Base-by-base conservation (phyloP, 2,329 filamentous ascomycete genomes). In the Corinectria fuckeliana region DNA sequence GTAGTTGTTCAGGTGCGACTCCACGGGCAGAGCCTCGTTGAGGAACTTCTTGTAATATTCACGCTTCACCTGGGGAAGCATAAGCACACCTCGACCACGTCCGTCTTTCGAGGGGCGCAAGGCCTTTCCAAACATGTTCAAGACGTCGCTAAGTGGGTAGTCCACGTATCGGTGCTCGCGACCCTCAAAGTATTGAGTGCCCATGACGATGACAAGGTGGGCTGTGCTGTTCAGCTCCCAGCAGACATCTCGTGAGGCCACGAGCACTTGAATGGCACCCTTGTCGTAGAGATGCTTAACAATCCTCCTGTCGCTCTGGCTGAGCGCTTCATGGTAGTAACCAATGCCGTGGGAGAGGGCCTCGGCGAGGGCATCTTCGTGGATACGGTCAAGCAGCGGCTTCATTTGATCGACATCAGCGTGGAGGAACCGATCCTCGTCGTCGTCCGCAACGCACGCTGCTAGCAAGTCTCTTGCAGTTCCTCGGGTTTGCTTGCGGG, bases 1-100 rank as follows among this genome's bases (percentile, higher is more conserved):
- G 76, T 93, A 97, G 56, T 91, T 88, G 73, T 96, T 91, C 28
- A 99, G 83, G 74, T 97, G 93, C 65, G 92, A 97, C 79, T 99
- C 95, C 21, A 99, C 92, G 1, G 95, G 95, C 39, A 99, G 82
- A 18, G 95, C 95, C 76, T 99, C 96, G 69, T 95, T 94, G 65
- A 99, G 80, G 81, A 99, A 99, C 78, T 99, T 99, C 80, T 95
- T 96, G 85, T 98, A 99, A 78, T 97, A 99, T 63, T 97, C 93
- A 34, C 95, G 89, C 83, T 96, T 97, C 47, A 96, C 92, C 16
- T 91, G 89, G 3, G 94, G 93, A 10, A 97, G 87, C 95, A 99
- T 98, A 42, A 99, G 83, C n/a, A 99, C 92, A 67, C 94, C 96
- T 62, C 91, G 92, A 44, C 91, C 90, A 57, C 90, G 85, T 57